phyloP scores from a whole-genome alignment of 768 basidiomycete genomes.

The Suillus subaureus region DNA sequence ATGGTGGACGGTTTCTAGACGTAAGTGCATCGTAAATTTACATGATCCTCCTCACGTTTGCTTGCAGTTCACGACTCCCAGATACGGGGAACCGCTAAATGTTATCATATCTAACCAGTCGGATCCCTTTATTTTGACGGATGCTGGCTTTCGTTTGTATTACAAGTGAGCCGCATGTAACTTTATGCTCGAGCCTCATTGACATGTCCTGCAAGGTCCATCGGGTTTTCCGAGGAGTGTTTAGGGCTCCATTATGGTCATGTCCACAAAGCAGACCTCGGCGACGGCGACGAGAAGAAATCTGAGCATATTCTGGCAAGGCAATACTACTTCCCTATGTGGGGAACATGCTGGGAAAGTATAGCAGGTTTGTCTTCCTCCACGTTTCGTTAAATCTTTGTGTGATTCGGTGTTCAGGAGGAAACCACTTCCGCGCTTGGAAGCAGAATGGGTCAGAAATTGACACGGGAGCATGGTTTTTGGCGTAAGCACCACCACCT shows the following conservation, averaged over 20 bases:
- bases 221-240: slow-evolving; percentile 84
- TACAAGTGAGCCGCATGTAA: slow-evolving; percentile 50
- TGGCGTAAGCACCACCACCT: slow-evolving; percentile 54
- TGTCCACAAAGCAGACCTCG: slow-evolving; percentile 78
- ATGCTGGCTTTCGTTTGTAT: slow-evolving; percentile 68
- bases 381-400: slow-evolving; percentile 1
- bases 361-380: slow-evolving; percentile 51
- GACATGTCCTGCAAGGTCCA: slow-evolving; percentile 49
- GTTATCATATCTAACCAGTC: slow-evolving; percentile 79
- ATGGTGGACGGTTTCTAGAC: slow-evolving; percentile 77
- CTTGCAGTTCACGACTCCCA: slow-evolving; percentile 62
- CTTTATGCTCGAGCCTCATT: background rate
- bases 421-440: slow-evolving; percentile 90
- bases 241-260: slow-evolving; percentile 77
- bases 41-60: background rate
- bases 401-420: slow-evolving; percentile 46
- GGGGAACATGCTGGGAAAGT: slow-evolving; percentile 91
- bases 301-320: slow-evolving; percentile 72
- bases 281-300: slow-evolving; percentile 77
- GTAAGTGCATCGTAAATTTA: slow-evolving; percentile 42
- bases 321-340: slow-evolving; percentile 75
- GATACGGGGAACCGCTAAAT: slow-evolving; percentile 81
- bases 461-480: slow-evolving; percentile 81
- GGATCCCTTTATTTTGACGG: slow-evolving; percentile 79
- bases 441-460: slow-evolving; percentile 79